A percentile compares a stretch with the other conserved stretches of the same genome.
Conservation (phyloP, 306 rosid genomes). For the Psophocarpus tetragonolobus region DNA sequence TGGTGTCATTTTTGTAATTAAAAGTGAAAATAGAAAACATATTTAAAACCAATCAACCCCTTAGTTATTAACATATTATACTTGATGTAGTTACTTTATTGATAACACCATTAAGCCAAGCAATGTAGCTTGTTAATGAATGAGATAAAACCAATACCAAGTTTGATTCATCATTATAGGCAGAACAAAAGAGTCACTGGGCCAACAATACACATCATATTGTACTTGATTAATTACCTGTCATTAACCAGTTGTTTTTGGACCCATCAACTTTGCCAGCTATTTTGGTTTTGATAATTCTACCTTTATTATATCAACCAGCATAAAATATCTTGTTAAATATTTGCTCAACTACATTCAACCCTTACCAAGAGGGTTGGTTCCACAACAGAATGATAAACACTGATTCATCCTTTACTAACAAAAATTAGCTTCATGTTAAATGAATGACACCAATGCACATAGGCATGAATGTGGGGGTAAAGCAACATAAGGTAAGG, state of each 20-base stretch:
- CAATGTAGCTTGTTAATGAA: neutral
- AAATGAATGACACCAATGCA: slow-evolving; percentile 15
- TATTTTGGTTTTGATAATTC: neutral
- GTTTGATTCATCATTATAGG: slow-evolving; percentile 11
- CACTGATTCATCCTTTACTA: neutral
- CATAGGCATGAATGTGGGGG: neutral
- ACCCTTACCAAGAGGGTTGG: slow-evolving; percentile 3
- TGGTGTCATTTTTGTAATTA: neutral
- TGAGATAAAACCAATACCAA: slow-evolving; percentile 15
- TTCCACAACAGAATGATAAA: neutral
- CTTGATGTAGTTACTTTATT: slow-evolving; percentile 1
- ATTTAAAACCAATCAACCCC: neutral
- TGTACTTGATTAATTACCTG: slow-evolving; percentile 18
- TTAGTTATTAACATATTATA: neutral
- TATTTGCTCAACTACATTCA: slow-evolving; percentile 22
- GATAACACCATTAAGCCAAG: neutral
- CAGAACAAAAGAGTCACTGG: slow-evolving; percentile 3
- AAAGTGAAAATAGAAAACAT: neutral
- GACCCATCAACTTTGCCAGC: slow-evolving; percentile 32
- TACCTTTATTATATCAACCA: slow-evolving; percentile 10
- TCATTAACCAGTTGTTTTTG: slow-evolving; percentile 23
- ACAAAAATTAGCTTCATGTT: neutral
- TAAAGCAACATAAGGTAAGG: slow-evolving; percentile 25
- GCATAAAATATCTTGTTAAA: neutral
- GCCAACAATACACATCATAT: neutral